These are phyloP conservation scores for Hypoxylon sp. DNA, from an alignment of 2,329 filamentous ascomycete genomes.

Conservation along the genomic window DNA sequence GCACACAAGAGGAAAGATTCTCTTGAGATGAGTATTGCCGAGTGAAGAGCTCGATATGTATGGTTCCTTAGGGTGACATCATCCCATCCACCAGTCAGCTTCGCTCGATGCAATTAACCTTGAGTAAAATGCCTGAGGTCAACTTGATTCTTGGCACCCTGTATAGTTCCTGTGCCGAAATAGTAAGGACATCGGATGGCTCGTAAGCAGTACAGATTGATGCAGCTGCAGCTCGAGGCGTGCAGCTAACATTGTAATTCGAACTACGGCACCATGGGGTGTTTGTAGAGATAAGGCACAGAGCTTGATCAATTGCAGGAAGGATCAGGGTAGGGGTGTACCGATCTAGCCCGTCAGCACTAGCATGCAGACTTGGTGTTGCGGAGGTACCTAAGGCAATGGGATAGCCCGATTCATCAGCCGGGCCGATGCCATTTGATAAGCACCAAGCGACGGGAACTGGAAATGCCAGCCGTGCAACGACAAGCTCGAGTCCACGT, in stretches of 20 bases:
- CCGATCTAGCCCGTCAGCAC: constrained; percentile 37
- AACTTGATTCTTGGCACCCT: constrained; percentile 15
- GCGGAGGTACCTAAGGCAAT: constrained; percentile 21
- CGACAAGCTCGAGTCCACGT: constrained; percentile 5
- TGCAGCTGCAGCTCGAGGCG: constrained; percentile 27
- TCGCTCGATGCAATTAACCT: constrained; percentile 12
- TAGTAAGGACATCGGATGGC: constrained; percentile 14
- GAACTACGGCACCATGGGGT: constrained; percentile 30
- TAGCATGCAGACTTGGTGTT: constrained; percentile 30
- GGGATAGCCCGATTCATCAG: constrained; percentile 26
- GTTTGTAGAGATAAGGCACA: constrained; percentile 23
- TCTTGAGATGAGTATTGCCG: constrained; percentile 8
- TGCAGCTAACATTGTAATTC: constrained; percentile 18
- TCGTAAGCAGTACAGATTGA: constrained; percentile 27
- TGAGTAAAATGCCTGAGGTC: constrained; percentile 13
- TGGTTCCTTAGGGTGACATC: constrained; percentile 21
- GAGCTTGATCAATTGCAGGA: constrained; percentile 26
- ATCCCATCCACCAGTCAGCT: constrained; percentile 22
- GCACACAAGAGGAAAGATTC: background rate
- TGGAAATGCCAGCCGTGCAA: constrained; percentile 13
- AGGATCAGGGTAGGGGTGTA: constrained; percentile 33
- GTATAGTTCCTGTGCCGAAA: constrained; percentile 24
- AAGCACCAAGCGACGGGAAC: background rate
- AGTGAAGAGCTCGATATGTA: constrained; percentile 11
- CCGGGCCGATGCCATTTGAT: constrained; percentile 21